Percentiles rank a stretch among this genome's conserved stretches.
phyloP scores from a whole-genome alignment of 2,329 filamentous ascomycete species.

The Colletotrichum shisoi region DNA sequence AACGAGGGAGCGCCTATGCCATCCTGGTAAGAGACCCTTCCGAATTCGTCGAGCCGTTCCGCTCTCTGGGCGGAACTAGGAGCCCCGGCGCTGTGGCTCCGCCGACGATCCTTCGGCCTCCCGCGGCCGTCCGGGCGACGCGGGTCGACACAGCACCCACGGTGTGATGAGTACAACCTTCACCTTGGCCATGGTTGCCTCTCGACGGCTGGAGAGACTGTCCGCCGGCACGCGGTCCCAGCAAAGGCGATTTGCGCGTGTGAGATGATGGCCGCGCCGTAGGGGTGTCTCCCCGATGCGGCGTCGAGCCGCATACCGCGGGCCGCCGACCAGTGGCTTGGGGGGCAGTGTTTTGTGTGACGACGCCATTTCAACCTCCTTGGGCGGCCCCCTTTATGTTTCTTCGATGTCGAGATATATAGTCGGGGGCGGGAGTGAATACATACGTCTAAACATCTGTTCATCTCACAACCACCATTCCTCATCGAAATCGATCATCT shows the following conservation, averaged over 20 bases:
- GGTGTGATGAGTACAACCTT: no score
- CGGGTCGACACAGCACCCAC: not conserved
- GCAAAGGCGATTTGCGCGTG: not conserved
- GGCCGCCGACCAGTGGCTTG: not conserved
- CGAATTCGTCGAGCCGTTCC: not conserved
- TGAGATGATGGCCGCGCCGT: not conserved
- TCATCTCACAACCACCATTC: no score
- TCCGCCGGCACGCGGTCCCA: not conserved
- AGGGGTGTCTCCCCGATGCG: not conserved
- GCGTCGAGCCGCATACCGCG: not conserved
- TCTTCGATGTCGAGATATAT: not conserved
- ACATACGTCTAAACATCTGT: not conserved
- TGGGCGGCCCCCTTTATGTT: not conserved
- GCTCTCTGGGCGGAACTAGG: not conserved
- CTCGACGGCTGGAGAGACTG: not conserved
- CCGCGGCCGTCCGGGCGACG: slow-evolving; percentile 26
- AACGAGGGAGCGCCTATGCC: no score
- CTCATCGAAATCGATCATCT: no score
- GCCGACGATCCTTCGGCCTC: slow-evolving; percentile 9
- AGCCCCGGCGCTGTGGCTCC: not conserved
- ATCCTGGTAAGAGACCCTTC: not conserved
- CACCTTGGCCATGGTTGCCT: not conserved
- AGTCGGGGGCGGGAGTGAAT: no score
- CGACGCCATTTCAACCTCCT: not conserved
- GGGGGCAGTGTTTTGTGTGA: not conserved